These are phyloP conservation scores for Triticum monococcum DNA, from an alignment of 176 grass and related monocot genomes.

Conservation along the genomic window DNA sequence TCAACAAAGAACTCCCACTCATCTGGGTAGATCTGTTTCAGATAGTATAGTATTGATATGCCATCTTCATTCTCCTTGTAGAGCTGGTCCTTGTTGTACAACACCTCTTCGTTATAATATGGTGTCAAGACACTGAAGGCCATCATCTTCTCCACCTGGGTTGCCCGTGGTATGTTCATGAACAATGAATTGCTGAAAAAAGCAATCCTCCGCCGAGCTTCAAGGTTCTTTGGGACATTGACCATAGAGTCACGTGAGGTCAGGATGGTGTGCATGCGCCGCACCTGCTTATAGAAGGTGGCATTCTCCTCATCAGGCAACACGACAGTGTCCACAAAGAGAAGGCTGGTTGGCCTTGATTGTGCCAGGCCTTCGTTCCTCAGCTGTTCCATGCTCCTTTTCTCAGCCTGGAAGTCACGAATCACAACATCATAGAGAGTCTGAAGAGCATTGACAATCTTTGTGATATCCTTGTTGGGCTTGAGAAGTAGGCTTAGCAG, in stretches of 20 bases:
- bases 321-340: slow-evolving; percentile 76
- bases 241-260: slow-evolving; percentile 85
- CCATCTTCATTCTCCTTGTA: slow-evolving; percentile 86
- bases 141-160: slow-evolving; percentile 95
- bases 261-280: slow-evolving; percentile 75
- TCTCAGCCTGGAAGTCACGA: slow-evolving; percentile 78
- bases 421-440: slow-evolving; percentile 77
- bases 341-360: slow-evolving; percentile 44
- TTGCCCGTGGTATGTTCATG: slow-evolving; percentile 97
- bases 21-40: slow-evolving; percentile 83
- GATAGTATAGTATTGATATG: slow-evolving; percentile 88
- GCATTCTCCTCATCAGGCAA: slow-evolving; percentile 60
- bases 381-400: slow-evolving; percentile 78
- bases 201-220: slow-evolving; percentile 81
- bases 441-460: slow-evolving; percentile 81
- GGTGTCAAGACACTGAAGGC: slow-evolving; percentile 90
- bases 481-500: slow-evolving; percentile 56
- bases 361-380: slow-evolving; percentile 71
- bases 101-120: slow-evolving; percentile 92
- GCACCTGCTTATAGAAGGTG: slow-evolving; percentile 76
- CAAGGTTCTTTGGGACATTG: slow-evolving; percentile 86
- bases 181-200: slow-evolving; percentile 98
- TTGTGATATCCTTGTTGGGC: slow-evolving; percentile 63
- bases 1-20: slow-evolving; percentile 87
- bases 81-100: slow-evolving; percentile 94